Evolutionary conservation across 805 yeast genomes (phyloP), one percentile per base, ranked within the genome.

Genomic region (Candida maris): DNA sequence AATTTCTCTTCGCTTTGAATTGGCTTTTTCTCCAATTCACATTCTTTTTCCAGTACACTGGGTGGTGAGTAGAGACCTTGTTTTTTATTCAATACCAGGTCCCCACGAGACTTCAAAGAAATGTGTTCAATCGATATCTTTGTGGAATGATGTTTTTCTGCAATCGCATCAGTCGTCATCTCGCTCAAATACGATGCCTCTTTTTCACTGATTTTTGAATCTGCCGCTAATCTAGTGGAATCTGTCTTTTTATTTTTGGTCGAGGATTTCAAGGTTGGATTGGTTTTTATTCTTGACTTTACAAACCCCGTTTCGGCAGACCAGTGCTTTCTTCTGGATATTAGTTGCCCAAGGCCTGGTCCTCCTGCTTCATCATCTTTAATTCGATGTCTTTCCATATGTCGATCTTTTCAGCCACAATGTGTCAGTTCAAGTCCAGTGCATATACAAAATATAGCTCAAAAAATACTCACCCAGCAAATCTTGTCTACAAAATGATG

Each of bases 331-430:
- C 18, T 20, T 13, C 30, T 32, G 12, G 27, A 20, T 5, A 20
- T 22, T 7, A 30, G 28, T 20, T 23, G 22, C 8, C 32, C 37
- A 22, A 32, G 30, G n/a, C 30, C 39, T 12, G 18, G 22, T 6
- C 37, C 37, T 4, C 39, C 43, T 8, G 39, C 43, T 14, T 35
- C 39, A 7, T 8, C 19, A 13, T 39, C 43, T 18, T 39, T 39
- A 18, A 22, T 26, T 16, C 34, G 19, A 20, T 39, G 43, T 25
- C 43, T 17, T n/a, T 21, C 22, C 2, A 35, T 2, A 26, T 39
- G 43, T 8, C 43, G 34, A 16, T 12, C 34, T 35, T 15, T 16
- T 7, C 9, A 14, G 6, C 10, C 15, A 10, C 27, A 14, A 15
- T 6, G n/a, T n/a, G 24, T 22, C 12, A 22, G 24, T 22, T 22